Percentiles rank a stretch among this genome's conserved stretches.
These are phyloP conservation scores for Venturia effusa DNA, from an alignment of 2,329 filamentous ascomycete genomes.

Conservation along the genomic window DNA sequence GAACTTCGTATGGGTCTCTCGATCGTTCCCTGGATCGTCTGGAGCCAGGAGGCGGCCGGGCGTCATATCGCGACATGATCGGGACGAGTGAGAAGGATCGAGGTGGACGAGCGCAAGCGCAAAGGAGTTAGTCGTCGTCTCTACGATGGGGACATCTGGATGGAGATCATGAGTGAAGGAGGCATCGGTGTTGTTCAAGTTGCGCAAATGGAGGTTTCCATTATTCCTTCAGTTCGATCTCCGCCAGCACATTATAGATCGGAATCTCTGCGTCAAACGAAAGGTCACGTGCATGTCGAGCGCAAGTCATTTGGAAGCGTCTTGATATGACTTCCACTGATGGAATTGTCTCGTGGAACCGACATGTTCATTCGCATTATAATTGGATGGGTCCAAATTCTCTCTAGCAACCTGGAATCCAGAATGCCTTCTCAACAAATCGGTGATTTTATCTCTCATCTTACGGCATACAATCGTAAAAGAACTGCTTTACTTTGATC, in stretches of 20 bases:
- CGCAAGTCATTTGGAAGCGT: no score
- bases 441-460: no score
- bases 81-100: not conserved
- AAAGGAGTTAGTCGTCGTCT: not conserved
- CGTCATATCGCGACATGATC: not conserved
- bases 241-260: not conserved
- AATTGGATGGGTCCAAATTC: no score
- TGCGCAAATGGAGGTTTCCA: not conserved
- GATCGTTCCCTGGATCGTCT: slow-evolving; percentile 3
- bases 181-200: not conserved
- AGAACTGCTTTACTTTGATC: no score
- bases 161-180: not conserved
- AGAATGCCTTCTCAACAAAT: no score
- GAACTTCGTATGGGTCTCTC: slow-evolving; percentile 29
- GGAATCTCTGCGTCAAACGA: not conserved
- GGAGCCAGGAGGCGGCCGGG: not conserved
- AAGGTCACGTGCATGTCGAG: not conserved
- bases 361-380: no score
- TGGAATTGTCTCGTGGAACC: no score
- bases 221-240: not conserved
- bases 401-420: no score
- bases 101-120: not conserved
- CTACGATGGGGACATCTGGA: not conserved
- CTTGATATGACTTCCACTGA: no score
- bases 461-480: no score